These are phyloP conservation scores for Tetrahymena elliotti DNA, from an alignment of 73 alveolate genomes.

Conservation along the genomic window DNA sequence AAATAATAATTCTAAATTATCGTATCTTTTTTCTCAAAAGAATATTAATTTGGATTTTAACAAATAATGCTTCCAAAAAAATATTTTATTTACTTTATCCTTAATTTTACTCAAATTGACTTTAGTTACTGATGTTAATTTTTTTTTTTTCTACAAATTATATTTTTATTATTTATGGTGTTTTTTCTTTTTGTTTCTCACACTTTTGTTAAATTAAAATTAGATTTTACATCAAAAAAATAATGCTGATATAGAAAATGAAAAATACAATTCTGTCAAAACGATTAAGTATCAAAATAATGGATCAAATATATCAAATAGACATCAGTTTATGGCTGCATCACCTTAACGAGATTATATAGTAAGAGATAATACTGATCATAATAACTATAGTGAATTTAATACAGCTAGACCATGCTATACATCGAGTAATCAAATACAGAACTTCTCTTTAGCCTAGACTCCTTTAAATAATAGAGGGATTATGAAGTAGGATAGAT, in stretches of 20 bases:
- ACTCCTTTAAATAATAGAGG: background rate
- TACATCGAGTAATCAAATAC: background rate
- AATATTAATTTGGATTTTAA: too few relatives aligned
- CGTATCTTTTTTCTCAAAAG: too few relatives aligned
- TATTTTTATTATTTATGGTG: too few relatives aligned
- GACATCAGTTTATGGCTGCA: background rate
- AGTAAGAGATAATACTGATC: background rate
- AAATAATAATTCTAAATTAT: too few relatives aligned
- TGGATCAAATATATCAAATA: background rate
- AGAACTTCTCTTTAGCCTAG: background rate
- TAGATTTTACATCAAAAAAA: background rate
- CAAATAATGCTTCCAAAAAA: too few relatives aligned
- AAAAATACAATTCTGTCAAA: background rate
- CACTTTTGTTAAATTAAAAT: background rate
- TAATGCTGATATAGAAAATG: background rate
- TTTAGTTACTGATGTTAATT: too few relatives aligned
- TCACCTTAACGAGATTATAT: background rate
- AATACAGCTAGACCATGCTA: background rate
- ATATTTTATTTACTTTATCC: too few relatives aligned
- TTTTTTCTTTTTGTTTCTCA: too few relatives aligned
- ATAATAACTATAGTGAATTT: background rate
- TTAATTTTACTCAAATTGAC: too few relatives aligned
- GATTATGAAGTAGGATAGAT: background rate
- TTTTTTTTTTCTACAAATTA: too few relatives aligned
- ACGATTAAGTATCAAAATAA: background rate